phyloP scores from a whole-genome alignment of 495 filamentous ascomycete species.

The Chaetomium cochliodes region DNA sequence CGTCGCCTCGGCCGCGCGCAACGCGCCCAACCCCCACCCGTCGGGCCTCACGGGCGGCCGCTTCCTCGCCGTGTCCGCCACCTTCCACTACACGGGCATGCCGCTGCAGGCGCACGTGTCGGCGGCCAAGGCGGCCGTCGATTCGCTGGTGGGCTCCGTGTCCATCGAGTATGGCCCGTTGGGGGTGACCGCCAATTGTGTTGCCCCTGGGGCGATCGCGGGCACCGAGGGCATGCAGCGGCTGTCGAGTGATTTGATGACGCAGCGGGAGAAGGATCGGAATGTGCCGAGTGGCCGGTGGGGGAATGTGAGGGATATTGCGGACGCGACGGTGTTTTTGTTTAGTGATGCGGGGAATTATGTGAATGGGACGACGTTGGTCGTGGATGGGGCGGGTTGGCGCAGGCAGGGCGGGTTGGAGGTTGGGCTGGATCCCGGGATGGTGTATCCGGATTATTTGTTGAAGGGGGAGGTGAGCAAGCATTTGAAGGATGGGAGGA shows the following conservation, averaged over 20 bases:
- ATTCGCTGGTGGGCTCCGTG: constrained; percentile 70
- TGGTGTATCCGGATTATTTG: constrained; percentile 49
- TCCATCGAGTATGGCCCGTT: constrained; percentile 85
- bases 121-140: constrained; percentile 88
- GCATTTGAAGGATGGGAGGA: constrained; percentile 42
- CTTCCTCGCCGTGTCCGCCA: constrained; percentile 85
- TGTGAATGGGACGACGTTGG: constrained; percentile 72
- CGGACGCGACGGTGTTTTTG: constrained; percentile 86
- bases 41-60: constrained; percentile 67
- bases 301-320: constrained; percentile 83
- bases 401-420: constrained; percentile 48
- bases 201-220: constrained; percentile 75
- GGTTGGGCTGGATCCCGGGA: constrained; percentile 47
- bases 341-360: constrained; percentile 82
- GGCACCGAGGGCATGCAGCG: constrained; percentile 62
- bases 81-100: constrained; percentile 81
- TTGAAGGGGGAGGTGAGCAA: constrained; percentile 43
- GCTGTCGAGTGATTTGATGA: constrained; percentile 43
- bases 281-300: constrained; percentile 66
- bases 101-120: constrained; percentile 83
- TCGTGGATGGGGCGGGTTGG: constrained; percentile 79
- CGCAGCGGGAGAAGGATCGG: constrained; percentile 31
- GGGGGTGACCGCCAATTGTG: constrained; percentile 85
- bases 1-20: constrained; percentile 64
- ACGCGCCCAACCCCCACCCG: constrained; percentile 44